phyloP scores from a whole-genome alignment of 805 yeast genomes.

The Torulaspora microellipsoides region DNA sequence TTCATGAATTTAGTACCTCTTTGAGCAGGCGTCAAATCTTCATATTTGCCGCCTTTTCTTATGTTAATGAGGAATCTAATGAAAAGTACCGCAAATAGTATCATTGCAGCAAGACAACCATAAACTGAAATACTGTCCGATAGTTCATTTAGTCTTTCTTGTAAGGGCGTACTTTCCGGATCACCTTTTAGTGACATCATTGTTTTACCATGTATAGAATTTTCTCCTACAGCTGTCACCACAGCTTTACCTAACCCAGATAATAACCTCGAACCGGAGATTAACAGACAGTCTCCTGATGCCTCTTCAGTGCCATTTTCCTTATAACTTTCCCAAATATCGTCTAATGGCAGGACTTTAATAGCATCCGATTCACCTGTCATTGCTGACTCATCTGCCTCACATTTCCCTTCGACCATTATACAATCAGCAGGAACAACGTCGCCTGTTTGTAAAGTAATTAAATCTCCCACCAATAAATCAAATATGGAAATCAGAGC shows the following conservation, averaged over 20 bases:
- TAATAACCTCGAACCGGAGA: conserved; percentile 85
- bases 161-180: conserved; percentile 84
- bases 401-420: conserved; percentile 66
- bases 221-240: conserved; percentile 84
- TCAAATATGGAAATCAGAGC: conserved; percentile 65
- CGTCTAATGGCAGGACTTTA: conserved; percentile 55
- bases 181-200: conserved; percentile 76
- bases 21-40: conserved; percentile 51
- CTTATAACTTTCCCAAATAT: conserved; percentile 29
- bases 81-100: conserved; percentile 77
- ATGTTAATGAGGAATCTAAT: conserved; percentile 57
- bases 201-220: conserved; percentile 89
- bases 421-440: conserved; percentile 86
- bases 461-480: conserved; percentile 79
- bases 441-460: conserved; percentile 87
- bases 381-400: conserved; percentile 86
- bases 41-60: conserved; percentile 41
- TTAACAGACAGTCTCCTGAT: conserved; percentile 72
- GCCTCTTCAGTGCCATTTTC: conserved; percentile 21
- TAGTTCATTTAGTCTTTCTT: conserved; percentile 68
- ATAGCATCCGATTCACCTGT: conserved; percentile 93
- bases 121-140: conserved; percentile 95
- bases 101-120: conserved; percentile 78
- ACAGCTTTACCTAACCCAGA: conserved; percentile 83
- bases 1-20: conserved; percentile 83